Conservation (phyloP, 2,329 filamentous ascomycete genomes). For the Talaromyces verruculosus region DNA sequence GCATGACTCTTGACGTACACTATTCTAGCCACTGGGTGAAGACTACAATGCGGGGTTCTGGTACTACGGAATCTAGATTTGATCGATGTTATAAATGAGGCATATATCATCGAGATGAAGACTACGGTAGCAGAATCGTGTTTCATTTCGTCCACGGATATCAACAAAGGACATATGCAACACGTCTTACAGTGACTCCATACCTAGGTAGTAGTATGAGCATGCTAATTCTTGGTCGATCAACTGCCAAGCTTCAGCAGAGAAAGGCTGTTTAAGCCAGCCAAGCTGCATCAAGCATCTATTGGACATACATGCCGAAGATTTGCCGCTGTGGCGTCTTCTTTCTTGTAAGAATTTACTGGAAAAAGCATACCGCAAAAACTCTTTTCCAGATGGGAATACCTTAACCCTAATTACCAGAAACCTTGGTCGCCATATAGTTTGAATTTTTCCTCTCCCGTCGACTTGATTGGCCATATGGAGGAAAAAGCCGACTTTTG, state of each 20-base stretch:
- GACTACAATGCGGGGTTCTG: neutral
- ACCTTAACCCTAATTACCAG: neutral
- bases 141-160: neutral
- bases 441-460: neutral
- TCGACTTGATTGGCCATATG: neutral
- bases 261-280: neutral
- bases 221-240: neutral
- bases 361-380: neutral
- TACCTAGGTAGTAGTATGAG: too few species aligned
- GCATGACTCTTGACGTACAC: neutral
- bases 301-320: slow-evolving; percentile 1
- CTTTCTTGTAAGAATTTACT: neutral
- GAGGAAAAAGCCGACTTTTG: neutral
- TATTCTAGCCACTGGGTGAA: neutral
- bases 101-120: neutral
- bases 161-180: neutral
- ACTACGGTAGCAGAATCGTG: neutral
- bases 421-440: neutral
- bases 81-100: neutral
- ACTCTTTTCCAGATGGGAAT: neutral
- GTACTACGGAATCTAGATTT: neutral
- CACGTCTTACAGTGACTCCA: neutral
- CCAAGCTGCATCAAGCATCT: neutral
- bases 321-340: slow-evolving; percentile 8
- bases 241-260: neutral